A percentile compares a stretch with the other conserved stretches of the same genome.
These are phyloP conservation scores for Collybiopsis luxurians DNA, from an alignment of 768 basidiomycete species.

Conservation along the genomic window DNA sequence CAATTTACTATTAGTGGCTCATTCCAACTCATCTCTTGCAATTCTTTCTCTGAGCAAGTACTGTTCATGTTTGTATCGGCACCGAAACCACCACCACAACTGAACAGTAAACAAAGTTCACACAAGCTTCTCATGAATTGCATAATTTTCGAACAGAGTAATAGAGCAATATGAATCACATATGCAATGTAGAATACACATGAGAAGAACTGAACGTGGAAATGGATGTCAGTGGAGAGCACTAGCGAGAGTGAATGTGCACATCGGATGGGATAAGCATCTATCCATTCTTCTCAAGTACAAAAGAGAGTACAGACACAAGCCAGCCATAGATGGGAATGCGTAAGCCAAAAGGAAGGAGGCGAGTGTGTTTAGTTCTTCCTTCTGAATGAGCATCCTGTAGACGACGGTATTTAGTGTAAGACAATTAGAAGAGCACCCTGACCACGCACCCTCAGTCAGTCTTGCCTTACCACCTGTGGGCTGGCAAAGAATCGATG, in stretches of 20 bases:
- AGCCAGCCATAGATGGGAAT: background rate
- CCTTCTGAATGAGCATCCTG: slow-evolving; percentile 96
- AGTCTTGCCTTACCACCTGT: slow-evolving; percentile 97
- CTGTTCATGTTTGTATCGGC: too few relatives aligned
- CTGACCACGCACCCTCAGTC: slow-evolving; percentile 80
- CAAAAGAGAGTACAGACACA: background rate
- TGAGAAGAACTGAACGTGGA: background rate
- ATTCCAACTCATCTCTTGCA: too few relatives aligned
- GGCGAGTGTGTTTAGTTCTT: slow-evolving; percentile 61
- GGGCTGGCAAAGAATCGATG: slow-evolving; percentile 94
- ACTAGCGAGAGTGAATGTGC: background rate
- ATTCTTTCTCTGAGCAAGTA: too few relatives aligned
- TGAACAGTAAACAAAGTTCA: too few relatives aligned
- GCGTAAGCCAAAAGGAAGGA: background rate
- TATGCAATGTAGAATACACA: slow-evolving; percentile 8
- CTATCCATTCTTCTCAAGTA: background rate
- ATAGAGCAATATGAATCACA: background rate
- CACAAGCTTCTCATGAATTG: too few relatives aligned
- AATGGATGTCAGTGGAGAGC: slow-evolving; percentile 4
- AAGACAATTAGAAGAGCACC: background rate
- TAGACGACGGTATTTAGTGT: background rate
- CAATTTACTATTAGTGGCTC: too few relatives aligned
- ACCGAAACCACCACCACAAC: too few relatives aligned
- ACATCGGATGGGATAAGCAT: background rate
- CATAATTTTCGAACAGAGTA: too few relatives aligned